These are phyloP conservation scores for Phytophthora agathidicida DNA, from an alignment of 352 stramenopile species.

Conservation along the genomic window DNA sequence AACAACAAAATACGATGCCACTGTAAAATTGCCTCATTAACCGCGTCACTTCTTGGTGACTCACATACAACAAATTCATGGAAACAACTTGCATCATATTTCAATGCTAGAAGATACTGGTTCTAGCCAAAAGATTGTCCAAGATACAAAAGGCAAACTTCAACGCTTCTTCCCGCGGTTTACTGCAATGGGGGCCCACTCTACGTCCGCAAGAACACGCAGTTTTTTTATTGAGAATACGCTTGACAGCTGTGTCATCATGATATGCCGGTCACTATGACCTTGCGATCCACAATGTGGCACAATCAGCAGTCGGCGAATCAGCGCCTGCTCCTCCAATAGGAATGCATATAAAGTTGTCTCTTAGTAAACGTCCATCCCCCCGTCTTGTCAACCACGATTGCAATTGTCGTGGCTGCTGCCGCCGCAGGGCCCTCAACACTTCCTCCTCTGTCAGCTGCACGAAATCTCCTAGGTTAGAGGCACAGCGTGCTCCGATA, in stretches of 20 bases:
- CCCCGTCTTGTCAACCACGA: background rate
- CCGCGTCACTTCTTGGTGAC: background rate
- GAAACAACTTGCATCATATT: constrained; percentile 7
- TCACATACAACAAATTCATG: background rate
- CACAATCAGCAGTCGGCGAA: background rate
- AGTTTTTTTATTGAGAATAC: background rate
- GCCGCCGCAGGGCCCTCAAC: background rate
- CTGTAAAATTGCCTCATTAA: background rate
- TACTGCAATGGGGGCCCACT: background rate
- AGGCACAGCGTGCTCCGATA: background rate
- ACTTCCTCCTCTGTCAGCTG: background rate
- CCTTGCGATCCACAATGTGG: constrained; percentile 7
- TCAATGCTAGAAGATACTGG: constrained; percentile 7
- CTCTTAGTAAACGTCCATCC: background rate
- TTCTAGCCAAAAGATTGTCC: background rate
- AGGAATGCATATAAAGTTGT: constrained; percentile 9
- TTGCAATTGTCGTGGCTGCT: background rate
- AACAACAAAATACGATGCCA: background rate
- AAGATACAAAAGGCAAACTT: constrained; percentile 9
- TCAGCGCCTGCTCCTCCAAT: background rate
- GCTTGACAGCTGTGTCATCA: background rate
- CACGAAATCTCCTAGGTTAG: background rate
- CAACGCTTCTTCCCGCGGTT: background rate
- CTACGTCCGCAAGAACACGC: background rate
- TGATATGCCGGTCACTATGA: background rate